Conservation (phyloP, 192 early-diverging fungal genomes). For the Coemansia umbellata region DNA sequence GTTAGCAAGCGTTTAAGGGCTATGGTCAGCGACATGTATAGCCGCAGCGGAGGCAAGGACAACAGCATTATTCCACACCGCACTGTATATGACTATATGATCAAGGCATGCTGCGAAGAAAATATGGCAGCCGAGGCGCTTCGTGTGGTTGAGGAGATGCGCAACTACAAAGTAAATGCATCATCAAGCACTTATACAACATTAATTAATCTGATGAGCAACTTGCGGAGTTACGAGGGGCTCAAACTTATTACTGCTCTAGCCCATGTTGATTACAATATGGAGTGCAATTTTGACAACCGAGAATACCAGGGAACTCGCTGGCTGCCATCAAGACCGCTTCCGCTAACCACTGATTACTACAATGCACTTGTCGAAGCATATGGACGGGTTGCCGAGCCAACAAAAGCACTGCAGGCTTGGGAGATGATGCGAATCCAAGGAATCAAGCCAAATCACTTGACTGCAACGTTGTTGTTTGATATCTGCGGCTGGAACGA, state of each 20-base stretch:
- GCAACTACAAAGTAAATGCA: slow-evolving; percentile 26
- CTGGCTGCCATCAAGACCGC: background rate
- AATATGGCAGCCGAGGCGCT: slow-evolving; percentile 31
- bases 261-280: slow-evolving; percentile 48
- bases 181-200: slow-evolving; percentile 34
- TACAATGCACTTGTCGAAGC: slow-evolving; percentile 49
- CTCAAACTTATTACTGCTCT: slow-evolving; percentile 37
- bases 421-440: slow-evolving; percentile 52
- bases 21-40: slow-evolving; percentile 9
- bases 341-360: slow-evolving; percentile 32
- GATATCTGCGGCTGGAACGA: slow-evolving; percentile 50
- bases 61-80: slow-evolving; percentile 7
- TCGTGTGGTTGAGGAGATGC: slow-evolving; percentile 48
- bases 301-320: background rate
- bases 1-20: slow-evolving; percentile 43
- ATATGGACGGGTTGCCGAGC: slow-evolving; percentile 37
- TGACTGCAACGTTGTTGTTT: slow-evolving; percentile 44
- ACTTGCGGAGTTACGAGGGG: slow-evolving; percentile 38
- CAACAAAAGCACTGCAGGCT: slow-evolving; percentile 37
- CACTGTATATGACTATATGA: slow-evolving; percentile 29
- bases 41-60: background rate
- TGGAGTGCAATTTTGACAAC: slow-evolving; percentile 6
- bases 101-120: slow-evolving; percentile 35
- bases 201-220: slow-evolving; percentile 32
- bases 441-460: slow-evolving; percentile 32